A percentile compares a stretch with the other conserved stretches of the same genome.
phyloP scores from a whole-genome alignment of 2,329 filamentous ascomycete genomes.

The Nothomitra cinnamomea region DNA sequence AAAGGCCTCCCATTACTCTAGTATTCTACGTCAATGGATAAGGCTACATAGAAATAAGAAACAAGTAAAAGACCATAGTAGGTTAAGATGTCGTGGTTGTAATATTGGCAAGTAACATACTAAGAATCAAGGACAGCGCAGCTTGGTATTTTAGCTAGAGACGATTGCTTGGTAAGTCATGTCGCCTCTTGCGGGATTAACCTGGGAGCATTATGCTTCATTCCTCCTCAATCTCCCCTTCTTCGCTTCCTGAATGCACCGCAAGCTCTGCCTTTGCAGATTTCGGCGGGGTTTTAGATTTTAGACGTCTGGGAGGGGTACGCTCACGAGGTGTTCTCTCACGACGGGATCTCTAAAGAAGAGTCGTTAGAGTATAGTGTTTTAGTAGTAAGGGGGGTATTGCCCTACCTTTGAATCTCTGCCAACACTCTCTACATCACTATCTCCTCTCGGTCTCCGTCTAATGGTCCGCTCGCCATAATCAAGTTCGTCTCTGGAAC shows the following conservation, averaged over 20 bases:
- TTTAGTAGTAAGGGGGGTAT: not conserved
- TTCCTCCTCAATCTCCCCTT: constrained; percentile 88
- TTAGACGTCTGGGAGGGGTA: constrained; percentile 35
- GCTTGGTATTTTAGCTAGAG: too few relatives aligned
- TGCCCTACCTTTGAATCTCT: constrained; percentile 40
- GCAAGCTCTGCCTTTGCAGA: constrained; percentile 32
- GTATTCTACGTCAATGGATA: too few relatives aligned
- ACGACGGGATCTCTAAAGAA: constrained; percentile 36
- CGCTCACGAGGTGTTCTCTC: constrained; percentile 42
- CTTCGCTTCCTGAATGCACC: constrained; percentile 78
- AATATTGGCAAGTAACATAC: too few relatives aligned
- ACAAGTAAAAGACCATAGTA: too few relatives aligned
- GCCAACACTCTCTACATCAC: constrained; percentile 47
- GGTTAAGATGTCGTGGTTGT: too few relatives aligned
- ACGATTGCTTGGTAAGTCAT: not conserved
- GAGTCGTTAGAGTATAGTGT: not conserved
- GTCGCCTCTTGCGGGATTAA: not conserved
- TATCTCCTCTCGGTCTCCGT: constrained; percentile 52
- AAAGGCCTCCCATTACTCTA: too few relatives aligned
- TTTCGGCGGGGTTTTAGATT: constrained; percentile 36
- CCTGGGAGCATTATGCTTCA: constrained; percentile 9
- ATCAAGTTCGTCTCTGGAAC: constrained; percentile 72
- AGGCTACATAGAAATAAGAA: too few relatives aligned
- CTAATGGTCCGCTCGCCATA: constrained; percentile 54
- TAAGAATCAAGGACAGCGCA: too few relatives aligned